A percentile compares a stretch with the other conserved stretches of the same genome.
phyloP scores from a whole-genome alignment of 2,329 filamentous ascomycete species.

The Alternaria consortialis region DNA sequence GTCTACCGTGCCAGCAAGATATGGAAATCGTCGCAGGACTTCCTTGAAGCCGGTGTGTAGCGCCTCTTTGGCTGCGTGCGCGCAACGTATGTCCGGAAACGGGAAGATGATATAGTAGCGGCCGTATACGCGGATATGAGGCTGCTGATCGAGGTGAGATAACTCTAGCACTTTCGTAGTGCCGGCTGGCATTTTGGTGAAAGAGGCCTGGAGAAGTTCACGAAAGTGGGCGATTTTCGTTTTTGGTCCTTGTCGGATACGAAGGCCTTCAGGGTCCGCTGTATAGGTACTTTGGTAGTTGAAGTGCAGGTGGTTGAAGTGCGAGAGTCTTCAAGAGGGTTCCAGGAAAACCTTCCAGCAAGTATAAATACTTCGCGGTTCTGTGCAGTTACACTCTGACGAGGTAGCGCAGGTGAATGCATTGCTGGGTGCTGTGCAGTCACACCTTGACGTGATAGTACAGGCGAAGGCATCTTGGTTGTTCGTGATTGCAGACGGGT shows the following conservation, averaged over 20 bases:
- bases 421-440: neutral
- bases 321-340: neutral
- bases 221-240: slow-evolving; percentile 5
- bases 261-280: slow-evolving; percentile 1
- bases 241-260: neutral
- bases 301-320: neutral
- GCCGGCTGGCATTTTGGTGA: neutral
- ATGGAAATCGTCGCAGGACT: slow-evolving; percentile 24
- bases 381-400: neutral
- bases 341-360: neutral
- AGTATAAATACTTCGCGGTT: slow-evolving; percentile 8
- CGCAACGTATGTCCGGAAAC: slow-evolving; percentile 20
- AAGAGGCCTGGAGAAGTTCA: slow-evolving; percentile 1
- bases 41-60: slow-evolving; percentile 20
- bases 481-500: neutral
- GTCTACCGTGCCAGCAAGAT: slow-evolving; percentile 25
- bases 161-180: slow-evolving; percentile 21
- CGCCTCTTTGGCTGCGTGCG: slow-evolving; percentile 19
- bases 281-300: neutral
- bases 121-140: slow-evolving; percentile 25
- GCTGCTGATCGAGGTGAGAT: slow-evolving; percentile 27
- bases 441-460: neutral
- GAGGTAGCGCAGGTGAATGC: neutral
- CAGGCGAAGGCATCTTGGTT: neutral
- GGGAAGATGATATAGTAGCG: slow-evolving; percentile 27